Percentiles rank a stretch among this genome's conserved stretches.
These are phyloP conservation scores for Ormosia semicastrata DNA, from an alignment of 306 rosid species.

Conservation along the genomic window DNA sequence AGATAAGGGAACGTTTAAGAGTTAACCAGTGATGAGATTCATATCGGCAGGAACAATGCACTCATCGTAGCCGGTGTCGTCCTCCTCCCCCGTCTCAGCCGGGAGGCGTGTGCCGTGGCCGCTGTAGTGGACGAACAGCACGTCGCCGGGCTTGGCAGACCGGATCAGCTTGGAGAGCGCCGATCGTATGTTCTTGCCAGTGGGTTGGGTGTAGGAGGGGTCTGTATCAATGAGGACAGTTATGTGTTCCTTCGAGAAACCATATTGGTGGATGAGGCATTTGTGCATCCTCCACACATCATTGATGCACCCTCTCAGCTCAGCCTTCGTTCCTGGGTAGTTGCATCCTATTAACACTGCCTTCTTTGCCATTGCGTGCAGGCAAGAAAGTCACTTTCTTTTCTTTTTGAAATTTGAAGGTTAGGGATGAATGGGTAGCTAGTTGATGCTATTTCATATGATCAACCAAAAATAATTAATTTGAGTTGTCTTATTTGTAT, in stretches of 20 bases:
- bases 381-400: not conserved
- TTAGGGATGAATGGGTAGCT: not conserved
- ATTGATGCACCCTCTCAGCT: constrained; percentile 74
- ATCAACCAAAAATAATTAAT: not conserved
- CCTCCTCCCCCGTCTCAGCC: constrained; percentile 66
- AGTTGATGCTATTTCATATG: not conserved
- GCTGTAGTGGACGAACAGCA: constrained; percentile 61
- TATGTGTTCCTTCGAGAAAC: constrained; percentile 55
- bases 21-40: constrained; percentile 80
- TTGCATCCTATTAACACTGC: constrained; percentile 85
- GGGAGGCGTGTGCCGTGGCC: constrained; percentile 95
- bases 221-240: constrained; percentile 56
- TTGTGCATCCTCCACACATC: constrained; percentile 63
- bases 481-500: not conserved
- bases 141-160: constrained; percentile 47
- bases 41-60: constrained; percentile 84
- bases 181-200: constrained; percentile 57
- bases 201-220: constrained; percentile 52
- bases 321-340: constrained; percentile 75
- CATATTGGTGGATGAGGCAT: constrained; percentile 52
- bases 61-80: constrained; percentile 81
- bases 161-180: constrained; percentile 45
- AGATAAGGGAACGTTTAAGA: not conserved
- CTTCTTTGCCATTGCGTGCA: constrained; percentile 75
- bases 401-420: not conserved